Base-by-base conservation (phyloP, 1,139 yeast species). In the Nadsonia starkeyi-henricii region DNA sequence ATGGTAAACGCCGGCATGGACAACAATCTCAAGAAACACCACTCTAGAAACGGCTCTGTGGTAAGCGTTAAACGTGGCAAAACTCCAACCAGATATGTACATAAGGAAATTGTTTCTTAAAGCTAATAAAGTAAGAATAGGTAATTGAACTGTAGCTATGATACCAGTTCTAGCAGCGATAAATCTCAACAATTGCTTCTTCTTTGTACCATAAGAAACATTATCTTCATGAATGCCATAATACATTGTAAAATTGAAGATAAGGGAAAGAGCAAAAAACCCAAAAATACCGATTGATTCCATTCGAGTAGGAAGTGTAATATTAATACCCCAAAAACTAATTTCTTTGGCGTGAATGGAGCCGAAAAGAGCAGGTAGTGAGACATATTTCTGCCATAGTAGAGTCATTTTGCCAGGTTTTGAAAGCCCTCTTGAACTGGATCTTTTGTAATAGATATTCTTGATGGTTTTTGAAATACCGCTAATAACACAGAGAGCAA, bases 31-130 rank as follows among this genome's bases (percentile, higher is more conserved):
- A 1, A 67, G 47, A 51, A 77, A 70, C 1, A 72, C 60, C 2
- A 77, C 63, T 50, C 85, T 64, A 0, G 85, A 72, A 1, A 77
- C 57, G 71, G 84, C 81, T 47, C 81, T 66, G 57, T 81, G 86
- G 67, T 74, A 54, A 67, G 68, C 53, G 71, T 77, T 74, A 56
- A 75, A 79, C 0, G 80, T 72, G 2, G 84, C 65, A 58, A 74
- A 80, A 42, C 79, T 75, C 77, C 83, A 73, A 15, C 82, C 77
- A 0, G 85, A 77, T 2, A 77, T 43, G 69, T 73, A 68, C 47
- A 77, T 75, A 15, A 79, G 61, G 41, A 79, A 57, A 56, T 80
- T 80, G 59, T 73, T 79, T 57, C 86, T 63, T 33, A 83, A 77
- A 0, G 82, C 83, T 65, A 79, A 72, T 39, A 76, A 61, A 20